Base-by-base conservation (phyloP, 1,284 basidiomycete species). In the Melampsora larici-populina region DNA sequence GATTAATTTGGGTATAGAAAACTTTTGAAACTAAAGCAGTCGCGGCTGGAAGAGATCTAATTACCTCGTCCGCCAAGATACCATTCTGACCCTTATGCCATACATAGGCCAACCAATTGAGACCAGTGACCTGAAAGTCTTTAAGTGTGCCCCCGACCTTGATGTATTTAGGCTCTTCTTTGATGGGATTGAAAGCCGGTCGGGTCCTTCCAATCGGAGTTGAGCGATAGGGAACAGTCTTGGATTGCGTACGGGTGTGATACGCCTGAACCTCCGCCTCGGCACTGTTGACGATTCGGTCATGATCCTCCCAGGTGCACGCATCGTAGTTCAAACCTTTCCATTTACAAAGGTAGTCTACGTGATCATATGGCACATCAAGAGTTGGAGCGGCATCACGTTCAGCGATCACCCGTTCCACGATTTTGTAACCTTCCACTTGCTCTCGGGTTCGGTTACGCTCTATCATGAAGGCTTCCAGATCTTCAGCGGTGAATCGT, bases 261-360 rank as follows among this genome's bases (percentile, higher is more conserved):
- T 91, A 98, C 2, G 89, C 90, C 65, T 91, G 89, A 81, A 99
- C 92, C 78, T 92, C 89, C 7, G 87, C 87, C 70, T 85, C 83
- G 0, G 86, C 87, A 48, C 82, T 85, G 17, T 79, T 79, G 6
- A 78, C 76, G 24, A 84, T 79, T 11, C 80, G 81, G 70, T 84
- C 83, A 79, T 89, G 87, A 79, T 88, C 86, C 84, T 99, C 97
- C 97, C 97, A 99, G 1, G 97, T 99, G 83, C 93, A 93, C 81
- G 97, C 92, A 78, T 92, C 90, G 85, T 99, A 99, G 82, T 93
- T 91, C 81, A 99, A 89, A 51, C 91, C 91, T 82, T 89, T 91
- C 97, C 97, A 99, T 86, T 99, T 99, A 90, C 92, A 93, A 84
- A 97, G 92, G 85, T 97, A 99, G 83, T 96, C 91, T 58, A 90